Base-by-base conservation (phyloP, 2,329 filamentous ascomycete genomes). In the Paracorniculantispora psalliotae region DNA sequence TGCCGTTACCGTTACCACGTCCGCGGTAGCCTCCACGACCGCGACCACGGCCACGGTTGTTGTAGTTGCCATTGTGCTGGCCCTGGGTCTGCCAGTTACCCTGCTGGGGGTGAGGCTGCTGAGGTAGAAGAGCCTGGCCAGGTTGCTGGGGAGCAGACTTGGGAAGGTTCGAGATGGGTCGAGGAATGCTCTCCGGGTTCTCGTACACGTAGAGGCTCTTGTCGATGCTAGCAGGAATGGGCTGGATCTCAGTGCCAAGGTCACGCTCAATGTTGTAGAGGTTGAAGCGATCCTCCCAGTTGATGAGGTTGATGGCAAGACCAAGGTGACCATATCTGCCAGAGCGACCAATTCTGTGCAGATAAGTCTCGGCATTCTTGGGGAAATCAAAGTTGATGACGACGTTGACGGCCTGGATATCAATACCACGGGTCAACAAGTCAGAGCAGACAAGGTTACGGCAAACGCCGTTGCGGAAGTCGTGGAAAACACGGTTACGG, bases 301-400 rank as follows among this genome's bases (percentile, higher is more conserved):
- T 97, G 81, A 99, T 99, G 72, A 99, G 80, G 76, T 99, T 99
- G 72, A 99, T 99, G 64, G 96, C 96, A 66, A 99, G 81, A 83
- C 94, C 94, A 70, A 97, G 83, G 77, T 99, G 94, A 65, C 94
- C 94, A 72, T 96, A 99, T 65, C 94, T 91, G 66, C 94, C 94
- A 54, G 94, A 99, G 71, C 94, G 91, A 80, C 94, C 94, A 72
- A 99, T 99, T 66, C 94, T 91, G 77, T 99, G 94, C 60, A 99
- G 86, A 72, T 99, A 99, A 0, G 94, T 99, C 77, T 99, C 94
- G 17, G 94, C 96, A 69, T 99, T 99, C 80, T 99, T 99, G 57
- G 94, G 94, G 74, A 99, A 99, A 71, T 99, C 94, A 70, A 99
- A 99, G 79, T 99, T 99, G 84, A 99, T 99, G 72, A 99, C 94